Percentiles rank a stretch among this genome's conserved stretches.
Evolutionary conservation across 73 alveolate species (phyloP).

Genomic region (Urostyla sp.): DNA sequence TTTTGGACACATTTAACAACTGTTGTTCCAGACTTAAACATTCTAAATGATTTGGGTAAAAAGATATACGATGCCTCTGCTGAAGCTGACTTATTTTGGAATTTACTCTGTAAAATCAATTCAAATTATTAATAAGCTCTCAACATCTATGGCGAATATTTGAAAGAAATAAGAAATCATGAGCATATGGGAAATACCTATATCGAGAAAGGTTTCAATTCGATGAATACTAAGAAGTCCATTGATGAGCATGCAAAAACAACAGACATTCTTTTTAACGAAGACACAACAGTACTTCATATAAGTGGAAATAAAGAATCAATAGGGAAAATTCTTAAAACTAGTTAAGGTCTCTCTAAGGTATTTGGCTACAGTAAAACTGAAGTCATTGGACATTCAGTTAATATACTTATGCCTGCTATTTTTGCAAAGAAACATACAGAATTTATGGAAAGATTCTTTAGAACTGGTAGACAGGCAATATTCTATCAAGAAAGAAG

Average conservation of each 20-base stretch:
- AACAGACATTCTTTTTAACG: slow-evolving; percentile 48
- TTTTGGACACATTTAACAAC: slow-evolving; percentile 8
- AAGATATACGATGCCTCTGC: slow-evolving; percentile 49
- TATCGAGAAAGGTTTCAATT: slow-evolving; percentile 38
- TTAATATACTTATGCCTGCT: slow-evolving; percentile 62
- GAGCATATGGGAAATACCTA: slow-evolving; percentile 47
- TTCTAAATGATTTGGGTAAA: slow-evolving; percentile 52
- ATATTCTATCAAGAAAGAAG: slow-evolving; percentile 51
- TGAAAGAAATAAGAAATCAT: slow-evolving; percentile 48
- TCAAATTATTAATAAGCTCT: slow-evolving; percentile 57
- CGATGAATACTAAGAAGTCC: slow-evolving; percentile 31
- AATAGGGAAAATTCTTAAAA: slow-evolving; percentile 50
- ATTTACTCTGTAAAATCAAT: slow-evolving; percentile 35
- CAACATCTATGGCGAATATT: slow-evolving; percentile 55
- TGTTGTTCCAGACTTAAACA: slow-evolving; percentile 59
- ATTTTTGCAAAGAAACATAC: slow-evolving; percentile 54
- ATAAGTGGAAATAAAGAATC: slow-evolving; percentile 61
- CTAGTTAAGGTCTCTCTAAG: slow-evolving; percentile 43
- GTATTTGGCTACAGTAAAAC: slow-evolving; percentile 58
- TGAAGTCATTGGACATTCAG: slow-evolving; percentile 61
- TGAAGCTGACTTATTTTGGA: slow-evolving; percentile 51
- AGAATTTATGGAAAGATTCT: slow-evolving; percentile 63
- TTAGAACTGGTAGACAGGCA: slow-evolving; percentile 54
- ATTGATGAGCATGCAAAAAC: slow-evolving; percentile 38
- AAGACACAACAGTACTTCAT: slow-evolving; percentile 59